Base-by-base conservation (phyloP, 2,329 filamentous ascomycete species). In the Calonectria pseudoreteaudii region DNA sequence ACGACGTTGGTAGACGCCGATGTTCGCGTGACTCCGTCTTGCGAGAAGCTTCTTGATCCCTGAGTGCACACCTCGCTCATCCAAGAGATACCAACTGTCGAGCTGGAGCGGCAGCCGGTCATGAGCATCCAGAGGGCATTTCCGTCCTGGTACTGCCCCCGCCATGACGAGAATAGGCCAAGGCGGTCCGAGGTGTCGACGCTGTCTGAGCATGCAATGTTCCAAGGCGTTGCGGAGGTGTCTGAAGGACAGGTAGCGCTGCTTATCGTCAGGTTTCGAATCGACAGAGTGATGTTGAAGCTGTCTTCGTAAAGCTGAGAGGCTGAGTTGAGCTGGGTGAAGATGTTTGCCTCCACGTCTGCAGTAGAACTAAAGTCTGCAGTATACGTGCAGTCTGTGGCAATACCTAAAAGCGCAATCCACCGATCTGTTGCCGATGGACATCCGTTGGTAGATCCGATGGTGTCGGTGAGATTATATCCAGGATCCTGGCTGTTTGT, bases 81-180 rank as follows among this genome's bases (percentile, higher is more conserved):
- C 95, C 95, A 98, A 8, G 95, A 94, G 30, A 98, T 88, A 1
- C 95, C 95, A 50, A 98, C 95, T 68, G 95, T 94, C 28, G 93
- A 90, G 52, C 91, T 93, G 0, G 94, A 95, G 77, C 91, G 90
- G 82, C 94, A 97, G 7, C 90, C 93, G 52, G 90, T 94, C 80
- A 96, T 87, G 20, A 97, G 86, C 1, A 94, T 97, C 95, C 95
- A 98, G 81, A 96, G 95, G 2, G 94, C 95, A 83, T 96, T 97
- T 53, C 97, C 95, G 2, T 88, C 86, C 0, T 73, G 71, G 74
- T 92, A 90, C 38, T 90, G 86, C 13, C 94, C 94, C 77, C 95
- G 90, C 95, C 95, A 98, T 31, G 87, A 85, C 0, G 95, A 97
- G 83, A 98, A 98, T 20, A 93, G 86, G 82, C 94, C 95, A 47